Percentiles rank a stretch among this genome's conserved stretches.
Conservation (phyloP, 768 basidiomycete genomes). For the Xerocomus potaroensis region DNA sequence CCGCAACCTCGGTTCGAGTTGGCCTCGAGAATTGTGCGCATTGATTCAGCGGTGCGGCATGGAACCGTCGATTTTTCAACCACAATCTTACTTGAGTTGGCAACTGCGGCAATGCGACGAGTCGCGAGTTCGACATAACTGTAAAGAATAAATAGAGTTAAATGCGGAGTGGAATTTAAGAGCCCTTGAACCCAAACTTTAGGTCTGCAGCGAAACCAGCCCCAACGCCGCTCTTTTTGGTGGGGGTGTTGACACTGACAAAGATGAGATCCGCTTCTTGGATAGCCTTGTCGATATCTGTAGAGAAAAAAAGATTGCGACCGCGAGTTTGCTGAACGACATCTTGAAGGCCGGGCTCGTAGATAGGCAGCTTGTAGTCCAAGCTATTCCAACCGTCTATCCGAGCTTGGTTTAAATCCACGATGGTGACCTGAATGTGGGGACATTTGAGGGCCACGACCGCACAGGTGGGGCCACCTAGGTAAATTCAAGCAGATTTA, state of each 20-base stretch:
- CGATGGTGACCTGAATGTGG: constrained; percentile 92
- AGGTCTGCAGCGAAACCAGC: constrained; percentile 98
- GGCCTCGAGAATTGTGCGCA: constrained; percentile 98
- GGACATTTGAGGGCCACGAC: constrained; percentile 94
- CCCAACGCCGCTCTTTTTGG: constrained; percentile 96
- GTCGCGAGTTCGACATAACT: constrained; percentile 98
- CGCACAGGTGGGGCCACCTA: constrained; percentile 93
- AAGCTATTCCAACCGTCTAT: constrained; percentile 96
- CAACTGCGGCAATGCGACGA: constrained; percentile 90
- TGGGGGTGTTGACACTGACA: constrained; percentile 97
- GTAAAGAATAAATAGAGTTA: constrained; percentile 7
- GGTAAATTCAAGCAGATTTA: constrained; percentile 12
- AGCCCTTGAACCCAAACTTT: constrained; percentile 57
- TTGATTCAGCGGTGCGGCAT: constrained; percentile 96
- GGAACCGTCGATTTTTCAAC: constrained; percentile 99
- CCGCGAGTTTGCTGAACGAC: constrained; percentile 87
- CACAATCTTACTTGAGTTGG: constrained; percentile 91
- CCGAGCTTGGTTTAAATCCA: constrained; percentile 92
- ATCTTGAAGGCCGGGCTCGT: constrained; percentile 93
- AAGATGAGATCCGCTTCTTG: constrained; percentile 96
- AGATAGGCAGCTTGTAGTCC: constrained; percentile 86
- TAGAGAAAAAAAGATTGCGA: constrained; percentile 95
- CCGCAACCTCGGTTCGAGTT: constrained; percentile 89
- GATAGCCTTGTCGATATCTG: constrained; percentile 90
- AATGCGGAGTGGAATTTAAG: constrained; percentile 2